Percentiles rank a stretch among this genome's conserved stretches.
Conservation (phyloP, 768 basidiomycete species). For the Sistotremastrum niveocremeum region DNA sequence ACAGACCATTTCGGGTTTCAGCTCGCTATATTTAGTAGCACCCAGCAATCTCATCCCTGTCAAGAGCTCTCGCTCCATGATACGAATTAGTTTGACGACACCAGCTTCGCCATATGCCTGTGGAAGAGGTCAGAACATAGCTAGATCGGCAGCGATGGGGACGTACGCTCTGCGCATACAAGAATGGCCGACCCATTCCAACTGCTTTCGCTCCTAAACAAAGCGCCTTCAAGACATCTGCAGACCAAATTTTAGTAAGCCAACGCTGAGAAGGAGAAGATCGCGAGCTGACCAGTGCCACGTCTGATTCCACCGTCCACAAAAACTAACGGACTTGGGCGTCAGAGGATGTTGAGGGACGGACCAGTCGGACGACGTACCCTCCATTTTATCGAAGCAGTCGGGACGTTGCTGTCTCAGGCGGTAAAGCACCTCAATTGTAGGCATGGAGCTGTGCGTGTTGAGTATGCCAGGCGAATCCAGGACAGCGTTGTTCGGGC, state of each 20-base stretch:
- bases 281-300: slow-evolving; percentile 46
- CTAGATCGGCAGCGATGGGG: not conserved
- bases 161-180: slow-evolving; percentile 74
- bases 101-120: slow-evolving; percentile 69
- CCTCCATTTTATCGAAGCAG: slow-evolving; percentile 59
- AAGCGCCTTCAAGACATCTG: slow-evolving; percentile 79
- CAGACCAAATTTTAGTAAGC: not conserved
- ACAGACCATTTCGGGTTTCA: slow-evolving; percentile 64
- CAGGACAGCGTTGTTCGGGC: slow-evolving; percentile 10
- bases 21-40: slow-evolving; percentile 45
- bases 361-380: slow-evolving; percentile 16
- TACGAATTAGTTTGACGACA: slow-evolving; percentile 47
- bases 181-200: slow-evolving; percentile 73
- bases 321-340: no score
- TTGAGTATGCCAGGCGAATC: slow-evolving; percentile 13
- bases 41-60: slow-evolving; percentile 69
- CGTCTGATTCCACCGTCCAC: slow-evolving; percentile 38
- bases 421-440: slow-evolving; percentile 65
- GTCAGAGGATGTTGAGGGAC: not conserved
- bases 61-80: slow-evolving; percentile 66
- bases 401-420: slow-evolving; percentile 63
- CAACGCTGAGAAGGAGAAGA: not conserved
- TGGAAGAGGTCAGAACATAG: not conserved
- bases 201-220: slow-evolving; percentile 82
- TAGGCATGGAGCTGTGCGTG: slow-evolving; percentile 51